Conservation (phyloP, 139 green algal genomes). For the Chlamydomonas sp. region DNA sequence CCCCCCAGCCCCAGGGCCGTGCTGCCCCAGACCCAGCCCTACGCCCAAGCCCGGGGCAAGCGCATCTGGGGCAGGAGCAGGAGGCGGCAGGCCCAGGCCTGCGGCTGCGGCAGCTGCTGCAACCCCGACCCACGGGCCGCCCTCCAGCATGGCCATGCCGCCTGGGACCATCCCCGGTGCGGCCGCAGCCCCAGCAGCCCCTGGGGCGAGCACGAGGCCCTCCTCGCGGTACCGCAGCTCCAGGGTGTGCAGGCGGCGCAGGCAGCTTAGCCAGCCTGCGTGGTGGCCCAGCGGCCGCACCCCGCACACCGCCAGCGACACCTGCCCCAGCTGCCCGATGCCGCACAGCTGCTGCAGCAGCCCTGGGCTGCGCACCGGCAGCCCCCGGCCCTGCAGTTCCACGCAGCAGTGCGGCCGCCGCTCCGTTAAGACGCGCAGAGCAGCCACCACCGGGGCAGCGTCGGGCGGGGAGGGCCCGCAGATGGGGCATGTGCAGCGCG, state of each 20-base stretch:
- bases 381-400: conserved; percentile 21
- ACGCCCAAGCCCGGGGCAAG: neutral
- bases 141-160: neutral
- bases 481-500: conserved; percentile 18
- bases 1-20: neutral
- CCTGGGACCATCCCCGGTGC: no score
- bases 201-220: neutral
- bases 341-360: conserved; percentile 22
- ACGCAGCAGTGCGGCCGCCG: neutral
- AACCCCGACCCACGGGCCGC: neutral
- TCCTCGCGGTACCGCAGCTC: conserved; percentile 39
- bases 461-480: conserved; percentile 23
- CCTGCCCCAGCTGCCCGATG: neutral
- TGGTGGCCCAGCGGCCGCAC: conserved; percentile 35
- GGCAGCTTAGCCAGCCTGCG: conserved; percentile 30
- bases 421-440: neutral
- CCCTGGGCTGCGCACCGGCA: conserved; percentile 16
- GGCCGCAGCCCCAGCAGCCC: no score
- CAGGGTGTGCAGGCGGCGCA: conserved; percentile 22
- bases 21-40: neutral
- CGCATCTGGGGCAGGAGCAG: no score
- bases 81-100: no score
- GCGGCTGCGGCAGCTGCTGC: neutral
- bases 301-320: conserved; percentile 13
- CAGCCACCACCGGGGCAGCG: conserved; percentile 7